Evolutionary conservation across 2,329 filamentous ascomycete genomes (phyloP).

Genomic region (Fusarium mexicanum): DNA sequence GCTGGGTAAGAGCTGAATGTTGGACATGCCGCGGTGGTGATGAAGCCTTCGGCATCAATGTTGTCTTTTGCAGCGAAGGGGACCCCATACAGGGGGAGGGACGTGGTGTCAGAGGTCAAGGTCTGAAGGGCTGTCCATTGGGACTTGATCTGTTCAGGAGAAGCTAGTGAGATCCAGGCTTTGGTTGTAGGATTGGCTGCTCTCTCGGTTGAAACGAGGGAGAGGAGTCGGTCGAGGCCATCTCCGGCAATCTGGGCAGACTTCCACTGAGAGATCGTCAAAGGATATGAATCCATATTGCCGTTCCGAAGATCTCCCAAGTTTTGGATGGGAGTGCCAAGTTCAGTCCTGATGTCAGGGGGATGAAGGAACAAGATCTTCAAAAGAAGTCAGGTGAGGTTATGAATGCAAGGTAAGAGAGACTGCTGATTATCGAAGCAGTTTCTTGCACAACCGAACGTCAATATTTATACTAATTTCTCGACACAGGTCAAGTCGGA

Average conservation of each 20-base stretch:
- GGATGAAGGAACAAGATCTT: background rate
- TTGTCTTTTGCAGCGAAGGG: slow-evolving; percentile 68
- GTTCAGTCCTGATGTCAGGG: background rate
- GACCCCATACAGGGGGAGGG: slow-evolving; percentile 63
- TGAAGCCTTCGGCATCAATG: slow-evolving; percentile 61
- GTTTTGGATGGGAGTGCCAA: background rate
- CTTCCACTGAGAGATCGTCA: slow-evolving; percentile 43
- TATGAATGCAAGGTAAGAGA: background rate
- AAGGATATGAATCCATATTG: background rate
- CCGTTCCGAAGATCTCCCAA: background rate
- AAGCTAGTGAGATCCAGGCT: slow-evolving; percentile 48
- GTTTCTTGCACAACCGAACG: background rate
- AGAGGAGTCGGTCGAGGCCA: slow-evolving; percentile 43
- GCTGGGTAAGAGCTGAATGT: slow-evolving; percentile 57
- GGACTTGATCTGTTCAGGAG: slow-evolving; percentile 36
- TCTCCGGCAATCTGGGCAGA: slow-evolving; percentile 35
- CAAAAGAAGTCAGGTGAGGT: too few species aligned
- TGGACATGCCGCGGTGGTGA: slow-evolving; percentile 64
- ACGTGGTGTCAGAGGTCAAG: background rate
- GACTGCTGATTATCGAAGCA: background rate
- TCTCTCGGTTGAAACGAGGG: slow-evolving; percentile 37
- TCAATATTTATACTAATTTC: background rate
- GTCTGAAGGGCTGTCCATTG: slow-evolving; percentile 32
- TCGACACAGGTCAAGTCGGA: background rate
- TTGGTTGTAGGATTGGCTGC: slow-evolving; percentile 34